Conservation (phyloP, 495 filamentous ascomycete species). For the Aspergillus kassunensis region DNA sequence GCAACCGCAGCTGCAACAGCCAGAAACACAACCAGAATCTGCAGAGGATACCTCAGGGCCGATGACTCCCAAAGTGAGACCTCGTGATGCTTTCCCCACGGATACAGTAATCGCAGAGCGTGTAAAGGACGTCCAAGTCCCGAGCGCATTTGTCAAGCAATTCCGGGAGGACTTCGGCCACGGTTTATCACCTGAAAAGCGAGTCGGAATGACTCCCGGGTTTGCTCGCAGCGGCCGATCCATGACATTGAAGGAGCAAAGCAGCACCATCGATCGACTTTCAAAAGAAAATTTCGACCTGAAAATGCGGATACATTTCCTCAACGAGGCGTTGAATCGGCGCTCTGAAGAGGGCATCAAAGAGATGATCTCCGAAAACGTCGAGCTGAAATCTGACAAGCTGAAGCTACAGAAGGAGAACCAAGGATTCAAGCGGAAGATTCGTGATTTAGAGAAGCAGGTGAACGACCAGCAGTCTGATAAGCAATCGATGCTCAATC, state of each 20-base stretch:
- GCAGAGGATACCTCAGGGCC: constrained; percentile 28
- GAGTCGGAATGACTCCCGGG: constrained; percentile 45
- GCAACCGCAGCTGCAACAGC: constrained; percentile 12
- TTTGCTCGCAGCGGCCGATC: constrained; percentile 66
- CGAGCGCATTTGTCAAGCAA: constrained; percentile 80
- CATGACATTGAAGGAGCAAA: constrained; percentile 94
- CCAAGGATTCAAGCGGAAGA: constrained; percentile 67
- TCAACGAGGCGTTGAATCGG: constrained; percentile 88
- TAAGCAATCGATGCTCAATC: constrained; percentile 55
- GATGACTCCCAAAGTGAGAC: constrained; percentile 47
- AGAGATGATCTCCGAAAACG: constrained; percentile 95
- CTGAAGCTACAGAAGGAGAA: constrained; percentile 85
- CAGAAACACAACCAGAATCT: constrained; percentile 24
- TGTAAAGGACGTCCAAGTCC: constrained; percentile 82
- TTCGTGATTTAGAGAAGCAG: constrained; percentile 83
- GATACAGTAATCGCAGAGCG: constrained; percentile 88
- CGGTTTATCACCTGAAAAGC: constrained; percentile 53
- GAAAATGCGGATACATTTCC: constrained; percentile 95
- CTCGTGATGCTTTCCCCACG: constrained; percentile 56
- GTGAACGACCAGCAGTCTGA: constrained; percentile 60
- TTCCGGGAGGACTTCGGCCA: constrained; percentile 61
- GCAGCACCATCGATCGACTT: constrained; percentile 89
- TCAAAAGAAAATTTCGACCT: constrained; percentile 94
- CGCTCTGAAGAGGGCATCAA: constrained; percentile 95
- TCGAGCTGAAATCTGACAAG: constrained; percentile 87